Percentiles rank a stretch among this genome's conserved stretches.
phyloP scores from a whole-genome alignment of 805 yeast species.

The Nakazawaea siamensis region DNA sequence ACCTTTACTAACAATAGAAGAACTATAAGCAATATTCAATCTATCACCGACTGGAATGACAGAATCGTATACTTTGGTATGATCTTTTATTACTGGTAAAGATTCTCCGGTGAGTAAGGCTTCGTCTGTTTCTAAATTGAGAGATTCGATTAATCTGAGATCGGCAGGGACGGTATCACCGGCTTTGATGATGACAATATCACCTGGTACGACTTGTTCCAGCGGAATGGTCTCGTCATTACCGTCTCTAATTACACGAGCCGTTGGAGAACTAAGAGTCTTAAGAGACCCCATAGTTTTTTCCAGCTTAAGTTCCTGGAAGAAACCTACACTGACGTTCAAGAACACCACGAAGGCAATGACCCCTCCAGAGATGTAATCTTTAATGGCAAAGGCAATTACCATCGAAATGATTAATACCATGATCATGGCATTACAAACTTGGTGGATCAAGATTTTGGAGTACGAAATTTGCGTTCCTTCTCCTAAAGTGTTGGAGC shows the following conservation, averaged over 20 bases:
- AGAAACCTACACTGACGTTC: conserved; percentile 58
- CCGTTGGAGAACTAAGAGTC: conserved; percentile 62
- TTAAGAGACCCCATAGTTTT: conserved; percentile 71
- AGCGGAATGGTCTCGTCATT: conserved; percentile 49
- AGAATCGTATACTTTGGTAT: conserved; percentile 28
- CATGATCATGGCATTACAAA: conserved; percentile 72
- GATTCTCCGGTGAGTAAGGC: conserved; percentile 91
- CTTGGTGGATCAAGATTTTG: conserved; percentile 54
- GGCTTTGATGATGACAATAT: conserved; percentile 50
- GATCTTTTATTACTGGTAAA: conserved; percentile 55
- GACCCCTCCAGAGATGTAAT: conserved; percentile 81
- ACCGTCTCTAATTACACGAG: conserved; percentile 58
- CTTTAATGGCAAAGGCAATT: conserved; percentile 63
- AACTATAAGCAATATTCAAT: conserved; percentile 60
- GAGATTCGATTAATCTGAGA: conserved; percentile 44
- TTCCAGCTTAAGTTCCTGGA: conserved; percentile 69
- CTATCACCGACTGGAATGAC: conserved; percentile 65
- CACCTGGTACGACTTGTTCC: conserved; percentile 67
- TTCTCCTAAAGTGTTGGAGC: conserved; percentile 56
- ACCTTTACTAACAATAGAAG: conserved; percentile 67
- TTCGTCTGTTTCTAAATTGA: conserved; percentile 77
- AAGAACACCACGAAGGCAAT: conserved; percentile 58
- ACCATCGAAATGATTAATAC: conserved; percentile 63
- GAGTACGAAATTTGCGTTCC: conserved; percentile 45
- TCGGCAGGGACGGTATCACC: conserved; percentile 80